Evolutionary conservation across 83 land plant genomes (phyloP).

Genomic region (Larix sibirica): DNA sequence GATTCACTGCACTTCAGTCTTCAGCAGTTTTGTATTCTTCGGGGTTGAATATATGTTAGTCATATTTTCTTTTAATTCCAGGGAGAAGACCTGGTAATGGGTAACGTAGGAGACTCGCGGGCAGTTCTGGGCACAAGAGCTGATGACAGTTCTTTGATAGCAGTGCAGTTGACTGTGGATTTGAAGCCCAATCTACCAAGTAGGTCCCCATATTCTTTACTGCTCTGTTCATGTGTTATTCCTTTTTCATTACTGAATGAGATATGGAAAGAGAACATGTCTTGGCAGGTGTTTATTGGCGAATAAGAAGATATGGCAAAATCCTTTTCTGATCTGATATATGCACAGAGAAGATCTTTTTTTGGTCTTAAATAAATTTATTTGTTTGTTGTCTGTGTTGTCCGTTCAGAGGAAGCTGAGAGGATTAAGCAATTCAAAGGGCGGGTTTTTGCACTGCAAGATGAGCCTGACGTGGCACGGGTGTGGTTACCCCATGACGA

Average conservation of each 20-base stretch:
- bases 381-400: not conserved
- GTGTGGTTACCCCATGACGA: conserved; percentile 58
- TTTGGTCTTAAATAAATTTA: conserved; percentile 16
- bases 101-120: conserved; percentile 59
- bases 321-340: not conserved
- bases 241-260: too few species aligned
- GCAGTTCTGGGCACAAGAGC: conserved; percentile 47
- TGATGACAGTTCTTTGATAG: conserved; percentile 20
- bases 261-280: too few species aligned
- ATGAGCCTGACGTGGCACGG: conserved; percentile 51
- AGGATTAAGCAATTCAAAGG: conserved; percentile 52
- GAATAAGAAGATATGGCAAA: too few species aligned
- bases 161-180: conserved; percentile 61
- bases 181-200: conserved; percentile 60
- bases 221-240: not conserved
- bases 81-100: conserved; percentile 51
- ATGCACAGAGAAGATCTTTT: too few species aligned
- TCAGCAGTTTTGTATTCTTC: too few species aligned
- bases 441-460: conserved; percentile 37
- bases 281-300: too few species aligned
- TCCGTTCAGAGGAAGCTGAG: conserved; percentile 51
- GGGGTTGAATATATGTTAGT: too few species aligned
- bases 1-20: too few species aligned
- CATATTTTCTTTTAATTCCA: not conserved
- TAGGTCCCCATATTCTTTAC: conserved; percentile 14